Evolutionary conservation across 805 yeast species (phyloP).

Genomic region (Starmerella cellae): DNA sequence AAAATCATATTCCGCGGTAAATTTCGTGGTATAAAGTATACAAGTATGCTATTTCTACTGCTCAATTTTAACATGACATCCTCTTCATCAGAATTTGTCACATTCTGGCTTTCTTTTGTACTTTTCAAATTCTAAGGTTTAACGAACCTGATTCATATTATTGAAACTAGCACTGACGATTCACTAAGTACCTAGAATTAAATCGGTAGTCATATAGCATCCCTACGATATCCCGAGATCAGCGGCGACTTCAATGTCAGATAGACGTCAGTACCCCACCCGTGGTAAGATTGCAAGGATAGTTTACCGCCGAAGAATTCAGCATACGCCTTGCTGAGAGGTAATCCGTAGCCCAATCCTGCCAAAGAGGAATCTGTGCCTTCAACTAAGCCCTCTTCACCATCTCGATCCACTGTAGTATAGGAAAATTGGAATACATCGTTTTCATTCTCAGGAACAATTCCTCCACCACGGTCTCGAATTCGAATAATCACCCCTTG

Average conservation of each 20-base stretch:
- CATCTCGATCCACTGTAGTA: conserved; percentile 50
- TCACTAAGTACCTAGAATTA: too few relatives aligned
- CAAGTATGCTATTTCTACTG: too few relatives aligned
- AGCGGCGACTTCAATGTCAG: conserved; percentile 28
- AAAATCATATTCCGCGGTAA: too few relatives aligned
- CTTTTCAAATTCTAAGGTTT: too few relatives aligned
- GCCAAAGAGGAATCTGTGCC: conserved; percentile 68
- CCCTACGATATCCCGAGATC: conserved; percentile 17
- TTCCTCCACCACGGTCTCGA: conserved; percentile 84
- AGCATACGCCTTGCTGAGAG: conserved; percentile 63
- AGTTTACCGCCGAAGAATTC: conserved; percentile 61
- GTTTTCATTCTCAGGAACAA: conserved; percentile 48
- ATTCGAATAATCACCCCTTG: conserved; percentile 56
- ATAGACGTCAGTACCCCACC: conserved; percentile 71
- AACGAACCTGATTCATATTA: too few relatives aligned
- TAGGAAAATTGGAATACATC: conserved; percentile 78
- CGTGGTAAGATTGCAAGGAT: conserved; percentile 55
- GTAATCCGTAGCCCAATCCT: conserved; percentile 94
- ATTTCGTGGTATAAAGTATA: too few relatives aligned
- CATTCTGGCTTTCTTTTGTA: too few relatives aligned
- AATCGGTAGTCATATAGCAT: too few relatives aligned
- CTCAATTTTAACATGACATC: too few relatives aligned
- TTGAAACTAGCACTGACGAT: too few relatives aligned
- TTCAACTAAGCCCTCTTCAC: conserved; percentile 42
- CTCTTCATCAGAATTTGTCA: too few relatives aligned